These are phyloP conservation scores for Aphanomyces euteiches DNA, from an alignment of 352 stramenopile genomes.

Conservation along the genomic window DNA sequence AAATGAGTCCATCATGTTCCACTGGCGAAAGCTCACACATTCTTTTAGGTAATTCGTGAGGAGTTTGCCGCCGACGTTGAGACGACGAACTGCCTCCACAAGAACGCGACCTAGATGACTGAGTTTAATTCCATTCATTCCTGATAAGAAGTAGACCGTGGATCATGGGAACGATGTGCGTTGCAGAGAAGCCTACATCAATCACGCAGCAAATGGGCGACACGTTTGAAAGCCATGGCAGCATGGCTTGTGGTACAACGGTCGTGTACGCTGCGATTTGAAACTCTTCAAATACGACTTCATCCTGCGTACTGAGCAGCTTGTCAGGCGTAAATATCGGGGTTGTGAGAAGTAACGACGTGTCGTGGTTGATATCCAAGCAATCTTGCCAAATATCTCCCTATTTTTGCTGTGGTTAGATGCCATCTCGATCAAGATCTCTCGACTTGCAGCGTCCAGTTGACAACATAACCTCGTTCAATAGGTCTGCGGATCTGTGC, in stretches of 20 bases:
- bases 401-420: neutral
- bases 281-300: conserved; percentile 78
- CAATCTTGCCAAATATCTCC: conserved; percentile 11
- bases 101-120: neutral
- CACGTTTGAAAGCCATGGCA: neutral
- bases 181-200: conserved; percentile 95
- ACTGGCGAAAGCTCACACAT: conserved; percentile 93
- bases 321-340: conserved; percentile 52
- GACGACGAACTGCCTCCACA: conserved; percentile 41
- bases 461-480: conserved; percentile 23
- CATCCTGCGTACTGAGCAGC: conserved; percentile 67
- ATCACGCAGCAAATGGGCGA: conserved; percentile 64
- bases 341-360: conserved; percentile 55
- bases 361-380: conserved; percentile 31
- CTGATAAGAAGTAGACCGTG: conserved; percentile 38
- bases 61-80: conserved; percentile 94
- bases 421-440: neutral
- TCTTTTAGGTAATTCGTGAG: conserved; percentile 97
- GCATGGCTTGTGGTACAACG: conserved; percentile 34
- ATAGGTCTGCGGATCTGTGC: conserved; percentile 19
- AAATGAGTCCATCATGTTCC: conserved; percentile 95
- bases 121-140: too few relatives aligned
- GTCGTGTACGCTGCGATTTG: conserved; percentile 53
- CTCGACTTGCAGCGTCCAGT: conserved; percentile 21
- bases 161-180: conserved; percentile 90